Conservation (phyloP, 495 filamentous ascomycete genomes). For the Hypoxylon intermedium region DNA sequence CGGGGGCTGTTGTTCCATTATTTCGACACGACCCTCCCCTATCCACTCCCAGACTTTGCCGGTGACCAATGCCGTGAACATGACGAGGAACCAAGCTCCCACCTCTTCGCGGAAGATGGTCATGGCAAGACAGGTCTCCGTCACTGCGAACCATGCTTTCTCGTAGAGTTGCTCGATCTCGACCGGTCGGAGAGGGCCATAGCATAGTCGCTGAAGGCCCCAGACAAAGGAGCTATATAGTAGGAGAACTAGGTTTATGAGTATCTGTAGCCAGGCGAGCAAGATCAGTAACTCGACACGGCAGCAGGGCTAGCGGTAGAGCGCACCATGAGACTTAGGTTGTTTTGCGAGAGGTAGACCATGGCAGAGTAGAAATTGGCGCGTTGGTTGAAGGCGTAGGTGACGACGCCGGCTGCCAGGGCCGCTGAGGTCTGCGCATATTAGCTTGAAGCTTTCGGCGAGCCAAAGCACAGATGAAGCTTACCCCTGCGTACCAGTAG, state of each 20-base stretch:
- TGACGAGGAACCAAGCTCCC: conserved; percentile 90
- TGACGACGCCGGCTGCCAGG: conserved; percentile 80
- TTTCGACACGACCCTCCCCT: conserved; percentile 90
- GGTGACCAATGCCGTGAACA: conserved; percentile 91
- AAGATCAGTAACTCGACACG: conserved; percentile 18
- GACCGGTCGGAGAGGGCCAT: conserved; percentile 87
- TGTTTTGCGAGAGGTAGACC: conserved; percentile 95
- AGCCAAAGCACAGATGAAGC: conserved; percentile 42
- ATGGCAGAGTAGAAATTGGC: conserved; percentile 97
- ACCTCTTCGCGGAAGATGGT: conserved; percentile 97
- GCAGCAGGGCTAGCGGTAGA: conserved; percentile 1
- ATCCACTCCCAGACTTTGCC: conserved; percentile 99
- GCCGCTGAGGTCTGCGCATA: conserved; percentile 71
- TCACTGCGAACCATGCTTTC: conserved; percentile 95
- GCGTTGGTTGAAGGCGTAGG: conserved; percentile 91
- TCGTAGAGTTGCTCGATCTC: conserved; percentile 97
- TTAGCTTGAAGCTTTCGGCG: too few species aligned
- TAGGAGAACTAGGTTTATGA: conserved; percentile 86
- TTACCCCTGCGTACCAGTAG: conserved; percentile 64
- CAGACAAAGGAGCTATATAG: conserved; percentile 77
- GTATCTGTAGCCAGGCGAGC: conserved; percentile 61
- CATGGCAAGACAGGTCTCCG: conserved; percentile 96
- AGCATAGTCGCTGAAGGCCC: conserved; percentile 87
- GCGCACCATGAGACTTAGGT: conserved; percentile 87
- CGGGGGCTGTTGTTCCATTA: conserved; percentile 93